Conservation (phyloP, 148 eudicot genomes). For the Persicaria maculosa region DNA sequence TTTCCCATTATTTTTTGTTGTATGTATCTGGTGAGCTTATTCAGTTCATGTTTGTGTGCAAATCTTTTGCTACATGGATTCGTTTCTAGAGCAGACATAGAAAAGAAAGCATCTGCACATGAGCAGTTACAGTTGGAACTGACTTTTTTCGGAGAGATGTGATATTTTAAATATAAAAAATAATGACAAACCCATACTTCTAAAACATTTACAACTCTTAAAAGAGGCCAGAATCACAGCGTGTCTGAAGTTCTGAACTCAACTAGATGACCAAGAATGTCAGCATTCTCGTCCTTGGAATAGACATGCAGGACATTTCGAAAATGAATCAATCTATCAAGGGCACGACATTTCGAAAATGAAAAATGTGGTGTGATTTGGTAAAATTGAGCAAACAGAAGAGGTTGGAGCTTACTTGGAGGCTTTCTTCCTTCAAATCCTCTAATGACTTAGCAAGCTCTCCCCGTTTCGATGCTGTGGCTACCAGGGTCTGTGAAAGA, state of each 20-base stretch:
- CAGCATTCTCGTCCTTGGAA: not conserved
- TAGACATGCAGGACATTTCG: not conserved
- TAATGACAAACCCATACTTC: not conserved
- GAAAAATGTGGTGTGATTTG: too few species aligned
- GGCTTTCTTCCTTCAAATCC: too few species aligned
- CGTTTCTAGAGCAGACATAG: not conserved
- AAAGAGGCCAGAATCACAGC: not conserved
- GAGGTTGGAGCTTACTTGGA: too few species aligned
- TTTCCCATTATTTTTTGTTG: too few species aligned
- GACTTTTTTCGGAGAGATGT: not conserved
- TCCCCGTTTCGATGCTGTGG: too few species aligned
- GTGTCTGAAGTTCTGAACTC: not conserved
- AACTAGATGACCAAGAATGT: not conserved
- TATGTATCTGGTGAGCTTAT: not conserved
- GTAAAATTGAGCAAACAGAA: too few species aligned
- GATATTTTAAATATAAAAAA: not conserved
- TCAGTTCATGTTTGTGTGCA: not conserved
- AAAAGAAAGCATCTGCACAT: not conserved
- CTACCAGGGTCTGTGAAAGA: too few species aligned
- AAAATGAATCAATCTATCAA: too few species aligned
- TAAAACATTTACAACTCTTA: not conserved
- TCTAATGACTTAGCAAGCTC: too few species aligned
- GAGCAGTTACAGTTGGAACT: not conserved
- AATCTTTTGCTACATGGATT: not conserved
- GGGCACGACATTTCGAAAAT: too few species aligned